These are phyloP conservation scores for Saturnispora saitoi DNA, from an alignment of 805 yeast species.

Conservation along the genomic window DNA sequence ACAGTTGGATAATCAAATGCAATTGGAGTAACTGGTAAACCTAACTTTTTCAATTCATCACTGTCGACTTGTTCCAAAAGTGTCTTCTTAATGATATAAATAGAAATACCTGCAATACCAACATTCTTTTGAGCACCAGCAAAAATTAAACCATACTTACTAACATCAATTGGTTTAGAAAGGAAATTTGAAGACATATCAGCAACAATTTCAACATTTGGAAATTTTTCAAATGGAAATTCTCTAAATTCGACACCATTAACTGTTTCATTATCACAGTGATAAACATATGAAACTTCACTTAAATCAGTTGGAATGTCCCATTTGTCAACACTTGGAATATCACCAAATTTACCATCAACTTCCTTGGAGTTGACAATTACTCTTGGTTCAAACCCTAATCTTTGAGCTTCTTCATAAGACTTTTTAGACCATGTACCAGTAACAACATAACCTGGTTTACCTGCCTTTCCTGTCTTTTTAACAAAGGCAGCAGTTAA, in stretches of 20 bases:
- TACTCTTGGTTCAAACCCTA: slow-evolving; percentile 67
- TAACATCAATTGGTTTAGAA: slow-evolving; percentile 70
- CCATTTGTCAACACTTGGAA: slow-evolving; percentile 67
- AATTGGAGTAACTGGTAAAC: slow-evolving; percentile 78
- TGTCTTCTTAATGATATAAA: slow-evolving; percentile 80
- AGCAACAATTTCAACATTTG: slow-evolving; percentile 73
- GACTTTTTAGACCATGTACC: slow-evolving; percentile 94
- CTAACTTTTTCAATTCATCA: slow-evolving; percentile 46
- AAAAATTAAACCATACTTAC: slow-evolving; percentile 80
- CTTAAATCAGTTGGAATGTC: slow-evolving; percentile 43
- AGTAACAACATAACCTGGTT: slow-evolving; percentile 79
- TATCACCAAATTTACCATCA: slow-evolving; percentile 51
- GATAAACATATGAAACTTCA: slow-evolving; percentile 75
- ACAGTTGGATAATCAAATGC: slow-evolving; percentile 83
- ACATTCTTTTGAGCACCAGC: slow-evolving; percentile 99
- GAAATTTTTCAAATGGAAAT: slow-evolving; percentile 48
- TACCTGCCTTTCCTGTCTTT: slow-evolving; percentile 66
- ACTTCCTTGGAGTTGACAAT: slow-evolving; percentile 55
- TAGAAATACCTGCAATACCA: slow-evolving; percentile 91
- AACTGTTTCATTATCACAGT: slow-evolving; percentile 96
- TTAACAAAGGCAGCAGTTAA: slow-evolving; percentile 60
- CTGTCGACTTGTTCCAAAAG: slow-evolving; percentile 62
- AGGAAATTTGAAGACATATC: slow-evolving; percentile 93
- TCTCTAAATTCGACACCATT: slow-evolving; percentile 76
- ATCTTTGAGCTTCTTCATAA: slow-evolving; percentile 73